Evolutionary conservation across 164 flowering plant species (phyloP).

Genomic region (Magnolia officinalis): DNA sequence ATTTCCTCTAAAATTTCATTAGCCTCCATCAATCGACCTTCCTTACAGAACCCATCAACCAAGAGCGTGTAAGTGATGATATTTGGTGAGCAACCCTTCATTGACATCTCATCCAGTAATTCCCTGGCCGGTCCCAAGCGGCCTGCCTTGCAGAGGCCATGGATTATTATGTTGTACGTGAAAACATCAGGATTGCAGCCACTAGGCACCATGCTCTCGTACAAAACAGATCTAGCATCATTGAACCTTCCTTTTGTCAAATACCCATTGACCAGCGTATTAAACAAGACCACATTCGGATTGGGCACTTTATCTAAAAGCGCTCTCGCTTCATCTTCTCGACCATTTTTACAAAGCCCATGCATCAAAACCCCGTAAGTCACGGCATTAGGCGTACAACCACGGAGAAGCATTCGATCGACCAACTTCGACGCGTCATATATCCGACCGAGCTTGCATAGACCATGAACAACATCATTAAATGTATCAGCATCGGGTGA

Average conservation of each 20-base stretch:
- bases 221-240: slow-evolving; percentile 58
- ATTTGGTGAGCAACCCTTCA: slow-evolving; percentile 60
- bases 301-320: slow-evolving; percentile 54
- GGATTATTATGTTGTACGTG: slow-evolving; percentile 60
- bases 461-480: slow-evolving; percentile 62
- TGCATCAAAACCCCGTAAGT: slow-evolving; percentile 77
- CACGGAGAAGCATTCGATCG: slow-evolving; percentile 78
- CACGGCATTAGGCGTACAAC: slow-evolving; percentile 53
- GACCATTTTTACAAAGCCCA: slow-evolving; percentile 59
- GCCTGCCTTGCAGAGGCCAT: slow-evolving; percentile 68
- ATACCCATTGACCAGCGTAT: slow-evolving; percentile 75
- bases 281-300: slow-evolving; percentile 58
- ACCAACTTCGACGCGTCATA: slow-evolving; percentile 73
- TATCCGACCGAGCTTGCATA: slow-evolving; percentile 50
- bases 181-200: slow-evolving; percentile 62
- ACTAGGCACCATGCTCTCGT: slow-evolving; percentile 32
- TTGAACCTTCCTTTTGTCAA: slow-evolving; percentile 48
- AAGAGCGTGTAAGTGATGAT: slow-evolving; percentile 62
- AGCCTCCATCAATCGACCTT: slow-evolving; percentile 54
- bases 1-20: slow-evolving; percentile 42
- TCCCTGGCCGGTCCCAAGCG: slow-evolving; percentile 54
- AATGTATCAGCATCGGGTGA: slow-evolving; percentile 74
- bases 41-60: slow-evolving; percentile 73
- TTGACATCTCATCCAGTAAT: slow-evolving; percentile 51
- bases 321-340: slow-evolving; percentile 63